Evolutionary conservation across 2,329 filamentous ascomycete genomes (phyloP).

Genomic region (Colletotrichum acutatum): DNA sequence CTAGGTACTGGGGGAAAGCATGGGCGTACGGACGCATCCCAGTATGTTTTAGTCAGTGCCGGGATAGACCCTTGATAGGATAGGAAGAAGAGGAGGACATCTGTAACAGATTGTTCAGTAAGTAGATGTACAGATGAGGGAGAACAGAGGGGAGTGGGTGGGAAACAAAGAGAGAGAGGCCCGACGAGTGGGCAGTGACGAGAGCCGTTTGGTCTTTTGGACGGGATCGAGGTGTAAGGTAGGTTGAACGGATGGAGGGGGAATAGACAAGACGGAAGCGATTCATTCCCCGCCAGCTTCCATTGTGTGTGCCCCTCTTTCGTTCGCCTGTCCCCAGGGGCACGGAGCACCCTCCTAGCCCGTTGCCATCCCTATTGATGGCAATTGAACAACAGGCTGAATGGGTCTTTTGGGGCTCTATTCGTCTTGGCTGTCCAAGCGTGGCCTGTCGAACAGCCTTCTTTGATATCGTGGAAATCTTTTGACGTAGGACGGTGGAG

Average conservation of each 20-base stretch:
- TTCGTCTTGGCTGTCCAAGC: background rate
- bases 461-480: background rate
- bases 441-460: background rate
- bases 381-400: background rate
- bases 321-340: background rate
- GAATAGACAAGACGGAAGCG: background rate
- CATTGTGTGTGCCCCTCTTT: background rate
- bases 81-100: background rate
- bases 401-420: background rate
- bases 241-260: no score
- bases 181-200: background rate
- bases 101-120: background rate
- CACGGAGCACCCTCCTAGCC: background rate
- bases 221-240: background rate
- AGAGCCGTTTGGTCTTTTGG: background rate
- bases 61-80: background rate
- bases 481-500: background rate
- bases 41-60: background rate
- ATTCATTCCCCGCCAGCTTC: background rate
- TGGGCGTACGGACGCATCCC: background rate
- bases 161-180: background rate
- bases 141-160: background rate
- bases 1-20: background rate
- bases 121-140: background rate
- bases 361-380: background rate